These are phyloP conservation scores for Solidago caesia DNA, from an alignment of 129 eudicot species.

Conservation along the genomic window DNA sequence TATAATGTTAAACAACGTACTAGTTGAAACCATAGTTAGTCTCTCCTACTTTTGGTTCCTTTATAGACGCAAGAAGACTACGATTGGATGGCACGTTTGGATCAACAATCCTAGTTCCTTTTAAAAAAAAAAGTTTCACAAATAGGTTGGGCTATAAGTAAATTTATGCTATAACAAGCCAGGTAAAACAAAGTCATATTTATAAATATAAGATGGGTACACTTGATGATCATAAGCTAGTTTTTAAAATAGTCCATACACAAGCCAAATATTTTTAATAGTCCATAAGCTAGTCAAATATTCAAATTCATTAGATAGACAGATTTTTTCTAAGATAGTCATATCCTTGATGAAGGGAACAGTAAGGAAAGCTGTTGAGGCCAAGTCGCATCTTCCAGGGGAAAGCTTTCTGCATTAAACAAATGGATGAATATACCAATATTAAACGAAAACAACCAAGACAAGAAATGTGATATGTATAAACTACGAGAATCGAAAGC, in stretches of 20 bases:
- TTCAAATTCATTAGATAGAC: background rate
- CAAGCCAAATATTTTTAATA: too few species aligned
- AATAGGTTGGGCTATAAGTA: background rate
- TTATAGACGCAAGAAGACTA: too few species aligned
- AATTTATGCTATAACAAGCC: background rate
- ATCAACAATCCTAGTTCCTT: too few species aligned
- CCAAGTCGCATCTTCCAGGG: background rate
- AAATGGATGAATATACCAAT: background rate
- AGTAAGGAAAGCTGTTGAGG: background rate
- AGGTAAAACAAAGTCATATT: background rate
- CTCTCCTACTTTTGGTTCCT: background rate
- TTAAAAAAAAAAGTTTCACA: background rate
- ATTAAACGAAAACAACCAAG: background rate
- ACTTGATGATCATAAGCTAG: background rate
- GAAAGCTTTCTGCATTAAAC: background rate
- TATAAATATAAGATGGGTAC: background rate
- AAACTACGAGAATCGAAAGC: background rate
- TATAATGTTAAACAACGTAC: background rate
- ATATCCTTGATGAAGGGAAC: background rate
- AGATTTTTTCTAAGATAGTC: background rate
- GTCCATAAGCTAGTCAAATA: background rate
- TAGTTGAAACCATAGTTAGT: background rate
- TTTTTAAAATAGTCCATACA: too few species aligned
- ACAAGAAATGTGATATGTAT: background rate
- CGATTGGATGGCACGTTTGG: too few species aligned